These are phyloP conservation scores for Cladosporium velox DNA, from an alignment of 2,329 filamentous ascomycete genomes.

Conservation along the genomic window DNA sequence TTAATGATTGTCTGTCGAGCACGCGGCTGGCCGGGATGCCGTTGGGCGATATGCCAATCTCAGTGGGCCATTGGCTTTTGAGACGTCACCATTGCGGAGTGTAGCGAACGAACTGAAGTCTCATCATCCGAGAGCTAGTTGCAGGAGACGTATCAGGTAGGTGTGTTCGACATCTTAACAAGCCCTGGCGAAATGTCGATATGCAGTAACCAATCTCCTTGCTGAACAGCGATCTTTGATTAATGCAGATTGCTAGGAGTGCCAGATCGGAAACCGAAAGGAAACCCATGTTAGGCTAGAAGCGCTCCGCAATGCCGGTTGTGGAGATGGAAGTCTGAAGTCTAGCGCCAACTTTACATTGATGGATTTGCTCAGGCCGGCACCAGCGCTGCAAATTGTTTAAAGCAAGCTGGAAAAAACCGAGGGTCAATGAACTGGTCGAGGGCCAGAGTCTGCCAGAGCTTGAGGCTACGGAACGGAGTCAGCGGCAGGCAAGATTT, in stretches of 20 bases:
- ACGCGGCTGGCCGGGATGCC: conserved; percentile 17
- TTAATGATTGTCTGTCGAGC: background rate
- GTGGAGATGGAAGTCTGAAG: conserved; percentile 13
- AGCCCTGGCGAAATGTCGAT: background rate
- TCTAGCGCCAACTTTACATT: conserved; percentile 10
- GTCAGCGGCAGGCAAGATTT: background rate
- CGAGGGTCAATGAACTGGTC: background rate
- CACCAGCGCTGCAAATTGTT: conserved; percentile 1
- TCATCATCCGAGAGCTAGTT: background rate
- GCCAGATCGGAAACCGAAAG: conserved; percentile 16
- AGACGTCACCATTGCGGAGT: conserved; percentile 18
- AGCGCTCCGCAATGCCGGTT: conserved; percentile 20
- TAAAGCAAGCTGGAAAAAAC: background rate
- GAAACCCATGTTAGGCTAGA: conserved; percentile 14
- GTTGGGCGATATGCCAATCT: conserved; percentile 19
- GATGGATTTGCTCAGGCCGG: conserved; percentile 8
- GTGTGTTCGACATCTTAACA: background rate
- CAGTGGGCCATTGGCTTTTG: conserved; percentile 17
- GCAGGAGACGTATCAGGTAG: background rate
- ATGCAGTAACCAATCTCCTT: conserved; percentile 5
- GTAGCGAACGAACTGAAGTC: background rate
- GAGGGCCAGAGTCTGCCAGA: conserved; percentile 9
- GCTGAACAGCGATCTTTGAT: conserved; percentile 3
- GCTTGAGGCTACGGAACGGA: background rate
- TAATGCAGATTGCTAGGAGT: conserved; percentile 3